These are phyloP conservation scores for Mycena haematopus DNA, from an alignment of 768 basidiomycete species.

Conservation along the genomic window DNA sequence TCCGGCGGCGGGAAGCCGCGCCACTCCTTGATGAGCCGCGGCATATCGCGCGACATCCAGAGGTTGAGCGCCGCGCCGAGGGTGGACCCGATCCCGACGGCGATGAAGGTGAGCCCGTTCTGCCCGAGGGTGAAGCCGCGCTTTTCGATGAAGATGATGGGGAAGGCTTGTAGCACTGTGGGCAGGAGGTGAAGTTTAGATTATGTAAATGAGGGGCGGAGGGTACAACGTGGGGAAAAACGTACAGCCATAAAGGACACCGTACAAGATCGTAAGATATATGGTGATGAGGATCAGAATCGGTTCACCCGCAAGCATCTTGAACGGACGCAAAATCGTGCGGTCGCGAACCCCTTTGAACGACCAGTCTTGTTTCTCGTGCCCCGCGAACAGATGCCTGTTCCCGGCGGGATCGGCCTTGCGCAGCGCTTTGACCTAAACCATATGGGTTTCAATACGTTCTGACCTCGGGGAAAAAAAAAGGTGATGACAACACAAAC, in stretches of 20 bases:
- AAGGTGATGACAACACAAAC: too few relatives aligned
- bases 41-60: constrained; percentile 46
- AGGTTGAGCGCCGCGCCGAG: constrained; percentile 50
- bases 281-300: constrained; percentile 67
- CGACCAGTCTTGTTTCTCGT: constrained; percentile 66
- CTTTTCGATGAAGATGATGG: constrained; percentile 47
- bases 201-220: too few relatives aligned
- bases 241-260: constrained; percentile 63
- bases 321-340: constrained; percentile 64
- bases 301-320: constrained; percentile 66
- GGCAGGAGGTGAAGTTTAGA: neutral
- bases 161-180: constrained; percentile 65
- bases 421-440: constrained; percentile 51
- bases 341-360: constrained; percentile 50
- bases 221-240: constrained; percentile 11
- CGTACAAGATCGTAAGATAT: constrained; percentile 67
- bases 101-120: constrained; percentile 58
- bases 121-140: constrained; percentile 48
- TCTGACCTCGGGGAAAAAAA: too few relatives aligned
- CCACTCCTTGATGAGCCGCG: constrained; percentile 50
- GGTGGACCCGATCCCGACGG: constrained; percentile 56
- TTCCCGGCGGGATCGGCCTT: constrained; percentile 54
- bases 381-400: constrained; percentile 57
- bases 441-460: neutral
- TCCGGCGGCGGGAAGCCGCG: constrained; percentile 68